Base-by-base conservation (phyloP, 192 early-diverging fungal species). In the Gamsiella multidivaricata region DNA sequence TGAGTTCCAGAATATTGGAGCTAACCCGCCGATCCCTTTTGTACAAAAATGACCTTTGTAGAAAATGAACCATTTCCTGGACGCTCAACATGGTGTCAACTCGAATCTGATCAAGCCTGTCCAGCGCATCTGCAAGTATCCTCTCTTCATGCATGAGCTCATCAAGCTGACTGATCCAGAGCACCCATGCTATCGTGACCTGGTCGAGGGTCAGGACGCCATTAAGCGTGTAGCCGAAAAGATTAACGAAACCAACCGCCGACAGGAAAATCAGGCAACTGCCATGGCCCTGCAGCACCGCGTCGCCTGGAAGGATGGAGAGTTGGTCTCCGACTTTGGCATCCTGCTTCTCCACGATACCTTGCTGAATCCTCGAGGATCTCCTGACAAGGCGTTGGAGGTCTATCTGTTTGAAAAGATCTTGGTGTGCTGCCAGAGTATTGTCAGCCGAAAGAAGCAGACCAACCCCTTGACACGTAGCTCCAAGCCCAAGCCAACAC, bases 121-220 rank as follows among this genome's bases (percentile, higher is more conserved):
- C 6, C 98, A 99, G 83, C 89, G 98, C 52, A 91, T 98, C 61
- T 97, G 96, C 85, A 96, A 96, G 85, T 99, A 99, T 82, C 96
- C 96, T 29, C 81, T 99, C 54, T 86, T 99, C n/a, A 82, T 96
- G 61, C 82, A 85, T 58, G 91, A 91, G 68, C 79, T 90, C 53
- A 79, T 87, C 67, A 91, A 91, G 69, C 84, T 82, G 58, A 91
- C 87, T 22, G 81, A 89, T 58, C 17, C 46, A 2, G 67, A 61
- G 23, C 68, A 66, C 55, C 86, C 87, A 10, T 80, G 84, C 65
- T 85, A 87, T 59, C 49, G 62, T 29, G 90, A 93, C 58, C 80
- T 92, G 47, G 72, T 85, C 20, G 87, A 89, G 14, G 97, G 96
- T n/a, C 79, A 92, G 26, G 82, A 83, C 2, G 84, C 91, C 5